phyloP scores from a whole-genome alignment of 2,329 filamentous ascomycete species.

The Pyrenophora seminiperda region DNA sequence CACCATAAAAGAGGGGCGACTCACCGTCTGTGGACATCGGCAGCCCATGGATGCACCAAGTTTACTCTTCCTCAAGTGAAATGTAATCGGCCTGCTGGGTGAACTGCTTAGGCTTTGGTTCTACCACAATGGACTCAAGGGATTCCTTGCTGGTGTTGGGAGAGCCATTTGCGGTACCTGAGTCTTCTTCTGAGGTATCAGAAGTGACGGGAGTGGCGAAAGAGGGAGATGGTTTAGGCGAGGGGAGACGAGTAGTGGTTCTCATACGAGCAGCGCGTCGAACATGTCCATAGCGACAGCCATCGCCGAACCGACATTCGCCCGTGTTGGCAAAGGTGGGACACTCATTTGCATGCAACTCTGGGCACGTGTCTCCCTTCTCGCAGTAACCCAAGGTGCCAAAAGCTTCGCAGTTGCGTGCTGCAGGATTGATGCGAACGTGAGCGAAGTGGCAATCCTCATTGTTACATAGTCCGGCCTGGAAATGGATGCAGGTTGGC shows the following conservation, averaged over 20 bases:
- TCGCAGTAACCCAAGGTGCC: conserved; percentile 87
- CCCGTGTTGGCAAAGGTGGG: conserved; percentile 94
- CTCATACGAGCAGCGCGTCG: conserved; percentile 55
- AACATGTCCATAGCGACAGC: conserved; percentile 85
- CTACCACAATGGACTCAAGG: conserved; percentile 1
- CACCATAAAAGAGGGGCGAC: conserved; percentile 17
- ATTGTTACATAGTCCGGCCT: conserved; percentile 88
- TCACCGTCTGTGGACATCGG: conserved; percentile 17
- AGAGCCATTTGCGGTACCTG: conserved; percentile 8
- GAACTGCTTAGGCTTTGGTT: conserved; percentile 26
- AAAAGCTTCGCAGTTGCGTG: conserved; percentile 82
- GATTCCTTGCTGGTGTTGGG: conserved; percentile 4
- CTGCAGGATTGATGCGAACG: conserved; percentile 74
- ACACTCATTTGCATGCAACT: conserved; percentile 91
- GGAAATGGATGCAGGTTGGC: conserved; percentile 86
- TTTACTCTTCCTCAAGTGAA: conserved; percentile 30
- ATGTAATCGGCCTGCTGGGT: conserved; percentile 42
- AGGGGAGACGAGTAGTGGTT: conserved; percentile 20
- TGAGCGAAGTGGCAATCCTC: conserved; percentile 85
- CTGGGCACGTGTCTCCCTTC: conserved; percentile 74
- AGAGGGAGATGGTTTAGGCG: conserved; percentile 13
- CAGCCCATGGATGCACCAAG: background rate
- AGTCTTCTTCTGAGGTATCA: conserved; percentile 15
- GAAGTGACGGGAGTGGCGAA: conserved; percentile 4
- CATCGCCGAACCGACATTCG: conserved; percentile 72